Evolutionary conservation across 345 rosid species (phyloP), one percentile per base, ranked within the genome.

Genomic region (Anastatica hierochuntica): DNA sequence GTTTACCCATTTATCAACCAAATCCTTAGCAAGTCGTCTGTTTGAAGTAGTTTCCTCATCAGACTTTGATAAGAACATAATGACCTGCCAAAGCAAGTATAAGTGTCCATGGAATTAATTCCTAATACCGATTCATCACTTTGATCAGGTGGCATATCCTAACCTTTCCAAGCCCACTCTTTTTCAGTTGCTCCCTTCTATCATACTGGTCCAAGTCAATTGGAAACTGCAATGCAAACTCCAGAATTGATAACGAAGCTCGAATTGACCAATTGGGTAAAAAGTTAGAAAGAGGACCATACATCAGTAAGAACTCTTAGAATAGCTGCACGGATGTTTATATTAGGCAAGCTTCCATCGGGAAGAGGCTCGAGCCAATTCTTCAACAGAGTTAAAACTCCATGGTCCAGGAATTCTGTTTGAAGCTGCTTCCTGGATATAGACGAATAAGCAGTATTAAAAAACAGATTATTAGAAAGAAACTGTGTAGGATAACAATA

Each of bases 291-390:
- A 43, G 6, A 26, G 18, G 42, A 12, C 10, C 49, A 37, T 84
- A 92, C 98, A 72, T 88, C 97, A 51, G 81, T 68, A 68, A 92
- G 69, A 63, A 88, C 79, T 72, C 38, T 68, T 74, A 92, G 67
- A 66, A 92, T 74, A 51, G 95, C 95, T 16, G 90, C 94, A 27
- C 97, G 94, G 51, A 92, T 92, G 60, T 92, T 92, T 65, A 83
- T 85, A 68, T 81, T 88, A 7, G 98, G 98, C 60, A 92, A 78
- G 61, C 98, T 92, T 64, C 95, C 94, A 76, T 92, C 97, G 33
- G 98, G 98, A 69, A 88, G 97, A 21, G 97, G 98, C 65, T 92
- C 98, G 37, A 92, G 96, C 98, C 98, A 88, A 62, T 78, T 85
- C 83, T 85, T 92, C 57, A 85, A 61, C 43, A 92, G 72, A 37